phyloP scores from a whole-genome alignment of 2,329 filamentous ascomycete species.

The Bipolaris cookei region DNA sequence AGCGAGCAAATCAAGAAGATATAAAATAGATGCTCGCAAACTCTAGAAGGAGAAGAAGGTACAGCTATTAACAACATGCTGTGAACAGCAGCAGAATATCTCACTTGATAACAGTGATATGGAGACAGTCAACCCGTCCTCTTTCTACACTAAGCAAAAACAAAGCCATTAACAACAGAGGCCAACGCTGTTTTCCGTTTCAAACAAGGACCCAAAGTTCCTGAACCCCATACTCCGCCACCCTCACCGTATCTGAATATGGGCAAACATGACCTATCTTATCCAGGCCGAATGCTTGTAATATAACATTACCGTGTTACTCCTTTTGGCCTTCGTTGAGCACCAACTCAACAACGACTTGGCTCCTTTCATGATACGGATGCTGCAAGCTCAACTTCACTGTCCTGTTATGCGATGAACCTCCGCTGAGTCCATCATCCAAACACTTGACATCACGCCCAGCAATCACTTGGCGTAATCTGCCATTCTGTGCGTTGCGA shows the following conservation, averaged over 20 bases:
- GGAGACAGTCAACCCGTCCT: neutral
- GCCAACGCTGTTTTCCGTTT: neutral
- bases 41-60: neutral
- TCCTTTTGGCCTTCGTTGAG: conserved; percentile 84
- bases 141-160: neutral
- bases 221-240: neutral
- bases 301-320: conserved; percentile 18
- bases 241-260: too few species aligned
- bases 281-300: too few species aligned
- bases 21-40: neutral
- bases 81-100: neutral
- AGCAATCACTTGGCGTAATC: conserved; percentile 90
- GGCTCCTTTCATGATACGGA: conserved; percentile 80
- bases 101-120: too few species aligned
- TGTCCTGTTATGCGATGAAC: conserved; percentile 63
- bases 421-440: conserved; percentile 66
- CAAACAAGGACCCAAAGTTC: neutral
- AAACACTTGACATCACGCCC: conserved; percentile 88
- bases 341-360: conserved; percentile 90
- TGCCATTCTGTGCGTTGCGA: conserved; percentile 92
- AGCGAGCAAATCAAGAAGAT: neutral
- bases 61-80: neutral
- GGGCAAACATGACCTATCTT: too few species aligned
- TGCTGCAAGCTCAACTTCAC: conserved; percentile 97
- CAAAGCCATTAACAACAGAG: too few species aligned